Evolutionary conservation across 129 eudicot genomes (phyloP).

Genomic region (Silybum marianum): DNA sequence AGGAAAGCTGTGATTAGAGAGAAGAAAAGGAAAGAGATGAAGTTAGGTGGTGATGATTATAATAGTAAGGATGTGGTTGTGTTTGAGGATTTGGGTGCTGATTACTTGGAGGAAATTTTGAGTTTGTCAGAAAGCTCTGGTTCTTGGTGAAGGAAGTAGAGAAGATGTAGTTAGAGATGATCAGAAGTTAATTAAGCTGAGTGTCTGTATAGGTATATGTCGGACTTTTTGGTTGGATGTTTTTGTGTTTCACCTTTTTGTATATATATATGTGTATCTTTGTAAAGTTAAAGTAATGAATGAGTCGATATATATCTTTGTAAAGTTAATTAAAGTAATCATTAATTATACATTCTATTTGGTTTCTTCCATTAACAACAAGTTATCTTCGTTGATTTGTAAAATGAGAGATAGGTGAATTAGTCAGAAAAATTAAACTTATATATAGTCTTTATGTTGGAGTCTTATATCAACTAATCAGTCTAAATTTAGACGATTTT

Average conservation of each 20-base stretch:
- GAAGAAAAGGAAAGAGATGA: conserved; percentile 28
- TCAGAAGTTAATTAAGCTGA: background rate
- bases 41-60: conserved; percentile 6
- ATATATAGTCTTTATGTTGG: background rate
- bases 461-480: background rate
- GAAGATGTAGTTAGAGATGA: background rate
- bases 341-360: background rate
- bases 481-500: no score
- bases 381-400: background rate
- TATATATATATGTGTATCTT: background rate
- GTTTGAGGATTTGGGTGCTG: conserved; percentile 43
- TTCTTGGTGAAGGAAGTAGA: background rate
- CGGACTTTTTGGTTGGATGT: background rate
- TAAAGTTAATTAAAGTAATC: background rate
- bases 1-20: conserved; percentile 35
- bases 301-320: background rate
- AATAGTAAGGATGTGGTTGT: conserved; percentile 14
- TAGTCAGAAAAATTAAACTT: background rate
- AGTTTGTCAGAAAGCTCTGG: conserved; percentile 2
- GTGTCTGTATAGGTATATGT: background rate
- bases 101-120: conserved; percentile 34
- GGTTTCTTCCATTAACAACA: background rate
- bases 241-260: conserved; percentile 8
- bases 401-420: background rate
- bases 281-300: conserved; percentile 20